A percentile compares a stretch with the other conserved stretches of the same genome.
phyloP scores from a whole-genome alignment of 257 asterid genomes.

The Paraleonurus japonicus region DNA sequence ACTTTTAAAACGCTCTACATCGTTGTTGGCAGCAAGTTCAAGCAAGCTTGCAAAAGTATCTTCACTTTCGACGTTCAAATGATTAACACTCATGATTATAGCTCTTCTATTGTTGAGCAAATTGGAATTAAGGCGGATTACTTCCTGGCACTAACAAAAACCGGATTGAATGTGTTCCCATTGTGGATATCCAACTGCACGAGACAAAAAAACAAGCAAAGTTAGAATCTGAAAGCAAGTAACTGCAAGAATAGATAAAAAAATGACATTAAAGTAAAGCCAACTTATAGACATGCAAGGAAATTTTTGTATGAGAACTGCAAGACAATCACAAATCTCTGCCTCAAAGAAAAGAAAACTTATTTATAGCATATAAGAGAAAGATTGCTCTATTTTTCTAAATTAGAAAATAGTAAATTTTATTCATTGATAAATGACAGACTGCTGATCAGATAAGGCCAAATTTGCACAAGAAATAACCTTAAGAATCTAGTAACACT shows the following conservation, averaged over 20 bases:
- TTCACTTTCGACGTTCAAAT: slow-evolving; percentile 48
- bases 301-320: background rate
- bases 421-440: slow-evolving; percentile 6
- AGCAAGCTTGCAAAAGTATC: slow-evolving; percentile 59
- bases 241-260: background rate
- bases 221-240: slow-evolving; percentile 26
- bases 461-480: slow-evolving; percentile 19
- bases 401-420: slow-evolving; percentile 18
- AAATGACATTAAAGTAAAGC: background rate
- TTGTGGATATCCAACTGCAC: slow-evolving; percentile 36
- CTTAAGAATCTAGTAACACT: slow-evolving; percentile 6
- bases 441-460: slow-evolving; percentile 12
- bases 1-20: slow-evolving; percentile 48
- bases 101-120: slow-evolving; percentile 1
- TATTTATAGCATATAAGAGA: slow-evolving; percentile 14
- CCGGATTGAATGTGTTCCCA: slow-evolving; percentile 31
- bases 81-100: slow-evolving; percentile 40
- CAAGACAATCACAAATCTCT: background rate
- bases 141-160: slow-evolving; percentile 19
- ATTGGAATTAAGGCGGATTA: slow-evolving; percentile 15
- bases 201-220: slow-evolving; percentile 20
- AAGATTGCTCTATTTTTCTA: slow-evolving; percentile 4
- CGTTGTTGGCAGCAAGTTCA: slow-evolving; percentile 80
- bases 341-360: slow-evolving; percentile 16
- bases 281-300: background rate